Evolutionary conservation across 352 stramenopile genomes (phyloP), one percentile per base, ranked within the genome.

Genomic region (Globisporangium nunn): DNA sequence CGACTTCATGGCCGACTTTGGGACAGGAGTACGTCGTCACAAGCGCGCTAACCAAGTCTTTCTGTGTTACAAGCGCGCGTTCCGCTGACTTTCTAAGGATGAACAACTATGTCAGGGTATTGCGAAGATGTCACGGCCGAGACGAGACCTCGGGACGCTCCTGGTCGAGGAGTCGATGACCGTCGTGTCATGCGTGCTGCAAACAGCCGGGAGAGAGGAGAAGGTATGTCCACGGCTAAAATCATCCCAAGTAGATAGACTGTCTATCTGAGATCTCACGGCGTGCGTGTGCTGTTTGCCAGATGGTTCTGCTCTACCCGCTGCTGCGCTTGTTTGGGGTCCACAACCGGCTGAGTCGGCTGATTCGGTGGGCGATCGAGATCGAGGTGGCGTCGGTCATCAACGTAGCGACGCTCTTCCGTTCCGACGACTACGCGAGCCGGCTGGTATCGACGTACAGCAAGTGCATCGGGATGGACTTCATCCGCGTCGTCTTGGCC

Each of bases 281-380:
- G 3, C 7, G 8, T 37, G 12, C 35, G 7, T 12, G 3, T 31
- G n/a, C 6, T 48, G 6, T 52, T 8, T 46, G 33, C 12, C 33
- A 84, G 68, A 81, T 89, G 75, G 40, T 75, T 48, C 57, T 88
- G 28, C 55, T 90, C 17, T 74, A 72, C 41, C 78, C 81, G 5
- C 68, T 91, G 17, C 69, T 91, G 18, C 78, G 81, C 3, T 54
- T 88, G 3, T 91, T 87, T 63, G 81, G 70, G 4, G 84, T 71
- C 50, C 75, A 70, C 52, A 75, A 85, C 31, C 66, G 71, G 33
- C 64, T 91, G 18, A 81, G 75, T 28, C 68, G 73, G 4, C 62
- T 91, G 40, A 87, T 91, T 40, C 69, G 70, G 17, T 91, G 81
- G 81, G 77, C 74, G 28, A 91, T 91, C 18, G 81, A 91, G 52